A percentile compares a stretch with the other conserved stretches of the same genome.
phyloP scores from a whole-genome alignment of 2,329 filamentous ascomycete species.

The Trichoderma guizhouense region DNA sequence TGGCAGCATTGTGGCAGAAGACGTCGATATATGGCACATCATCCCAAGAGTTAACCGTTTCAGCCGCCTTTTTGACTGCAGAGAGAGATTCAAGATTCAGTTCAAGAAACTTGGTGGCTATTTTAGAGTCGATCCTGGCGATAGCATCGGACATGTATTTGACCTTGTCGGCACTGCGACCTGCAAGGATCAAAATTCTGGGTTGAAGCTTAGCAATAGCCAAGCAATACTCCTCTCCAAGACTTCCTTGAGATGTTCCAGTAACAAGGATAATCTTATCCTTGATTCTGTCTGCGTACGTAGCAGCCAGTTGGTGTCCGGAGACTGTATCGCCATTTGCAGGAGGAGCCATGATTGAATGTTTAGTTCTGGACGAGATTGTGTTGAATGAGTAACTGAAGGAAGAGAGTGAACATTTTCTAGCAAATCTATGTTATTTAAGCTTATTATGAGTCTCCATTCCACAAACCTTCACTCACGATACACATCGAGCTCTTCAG shows the following conservation, averaged over 20 bases:
- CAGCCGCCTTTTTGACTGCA: slow-evolving; percentile 36
- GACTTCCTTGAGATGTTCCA: slow-evolving; percentile 37
- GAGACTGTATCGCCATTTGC: neutral
- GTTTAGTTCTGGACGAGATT: neutral
- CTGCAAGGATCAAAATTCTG: slow-evolving; percentile 42
- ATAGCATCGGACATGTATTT: slow-evolving; percentile 37
- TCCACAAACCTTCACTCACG: neutral
- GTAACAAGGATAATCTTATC: slow-evolving; percentile 39
- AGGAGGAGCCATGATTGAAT: neutral
- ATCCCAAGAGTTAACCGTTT: slow-evolving; percentile 27
- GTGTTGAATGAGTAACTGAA: neutral
- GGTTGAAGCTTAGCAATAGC: slow-evolving; percentile 40
- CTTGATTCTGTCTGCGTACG: slow-evolving; percentile 22
- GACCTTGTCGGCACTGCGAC: slow-evolving; percentile 41
- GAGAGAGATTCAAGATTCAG: slow-evolving; percentile 37
- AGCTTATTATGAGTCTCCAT: accelerated
- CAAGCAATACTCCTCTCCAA: slow-evolving; percentile 37
- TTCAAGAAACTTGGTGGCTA: slow-evolving; percentile 29
- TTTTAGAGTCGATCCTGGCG: slow-evolving; percentile 32
- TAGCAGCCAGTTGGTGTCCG: neutral
- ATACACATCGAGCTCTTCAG: neutral
- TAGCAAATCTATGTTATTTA: neutral
- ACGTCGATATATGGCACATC: slow-evolving; percentile 32
- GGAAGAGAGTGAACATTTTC: neutral
- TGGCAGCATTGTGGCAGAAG: slow-evolving; percentile 43